These are phyloP conservation scores for Neofusicoccum parvum DNA, from an alignment of 2,329 filamentous ascomycete species.

Conservation along the genomic window DNA sequence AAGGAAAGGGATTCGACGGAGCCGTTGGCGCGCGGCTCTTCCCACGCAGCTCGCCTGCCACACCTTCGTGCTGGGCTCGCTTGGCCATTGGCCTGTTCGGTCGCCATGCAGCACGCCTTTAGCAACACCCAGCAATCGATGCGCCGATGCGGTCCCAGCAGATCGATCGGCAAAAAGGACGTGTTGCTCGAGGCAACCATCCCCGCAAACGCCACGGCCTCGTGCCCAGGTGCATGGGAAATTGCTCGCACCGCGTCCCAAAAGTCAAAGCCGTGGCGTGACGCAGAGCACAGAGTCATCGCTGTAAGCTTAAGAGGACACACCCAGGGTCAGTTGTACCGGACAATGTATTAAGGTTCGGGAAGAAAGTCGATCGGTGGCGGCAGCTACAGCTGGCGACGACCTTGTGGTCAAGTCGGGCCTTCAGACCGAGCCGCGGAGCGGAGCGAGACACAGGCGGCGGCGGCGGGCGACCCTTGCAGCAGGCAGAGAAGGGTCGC, in stretches of 20 bases:
- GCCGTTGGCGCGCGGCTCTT: neutral
- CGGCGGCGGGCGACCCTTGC: conserved; percentile 1
- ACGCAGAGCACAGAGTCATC: neutral
- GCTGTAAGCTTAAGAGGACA: neutral
- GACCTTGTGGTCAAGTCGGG: neutral
- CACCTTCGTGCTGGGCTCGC: neutral
- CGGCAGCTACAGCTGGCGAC: neutral
- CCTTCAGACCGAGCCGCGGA: neutral
- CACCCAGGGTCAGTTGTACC: neutral
- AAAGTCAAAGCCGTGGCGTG: neutral
- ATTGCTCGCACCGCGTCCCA: neutral
- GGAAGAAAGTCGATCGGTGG: conserved; percentile 6
- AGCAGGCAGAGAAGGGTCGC: neutral
- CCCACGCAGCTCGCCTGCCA: neutral
- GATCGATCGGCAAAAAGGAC: neutral
- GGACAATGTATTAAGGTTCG: conserved; percentile 5
- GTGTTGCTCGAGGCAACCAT: conserved; percentile 6
- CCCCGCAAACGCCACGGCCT: neutral
- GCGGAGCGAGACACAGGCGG: neutral
- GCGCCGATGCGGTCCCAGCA: neutral
- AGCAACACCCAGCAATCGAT: neutral
- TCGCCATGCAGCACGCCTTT: conserved; percentile 4
- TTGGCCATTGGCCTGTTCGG: neutral
- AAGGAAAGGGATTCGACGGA: neutral
- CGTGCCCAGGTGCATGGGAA: neutral